Base-by-base conservation (phyloP, 371 early-diverging fungal genomes). In the Parasitella parasitica region DNA sequence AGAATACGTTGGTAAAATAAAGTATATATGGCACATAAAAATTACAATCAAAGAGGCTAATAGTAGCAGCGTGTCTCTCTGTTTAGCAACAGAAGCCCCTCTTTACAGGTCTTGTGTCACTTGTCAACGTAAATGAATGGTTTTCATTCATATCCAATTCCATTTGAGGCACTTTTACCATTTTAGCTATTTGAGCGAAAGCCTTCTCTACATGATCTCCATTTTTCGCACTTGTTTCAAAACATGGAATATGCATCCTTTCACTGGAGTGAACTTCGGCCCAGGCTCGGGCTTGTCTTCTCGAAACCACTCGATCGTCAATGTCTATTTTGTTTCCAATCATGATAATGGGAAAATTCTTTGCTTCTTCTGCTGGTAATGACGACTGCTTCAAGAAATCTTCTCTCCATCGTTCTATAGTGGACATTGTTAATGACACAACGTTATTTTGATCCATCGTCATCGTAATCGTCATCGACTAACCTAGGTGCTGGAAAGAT, bases 241-340 rank as follows among this genome's bases (percentile, higher is more conserved):
- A 95, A 79, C 92, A 94, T 64, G 92, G 94, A 57, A 92, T 86
- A 50, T 83, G 81, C 66, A 73, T 70, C 30, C 66, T 70, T 11
- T 70, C 69, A 36, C 66, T 69, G 11, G 74, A 73, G 54, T 79
- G 78, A 11, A 80, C 73, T 55, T 76, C 75, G 36, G 82, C 80
- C 69, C 77, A 81, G 46, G 77, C 83, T 39, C 81, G 65, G 16
- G 80, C 82, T 67, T 83, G 83, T 59, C 84, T 69, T 62, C 81
- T 70, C n/a, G 87, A 81, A 0, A 86, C 83, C 27, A 91, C 91
- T 26, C 97, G 80, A 49, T 95, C 94, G 64, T 94, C 91, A 57
- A 96, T 71, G 70, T 99, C 99, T 34, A 94, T 88, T 81, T 99
- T 99, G 80, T 99, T 99, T 53, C 97, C 99, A 15, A 97, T 71